Conservation (phyloP, 2,329 filamentous ascomycete genomes). For the Penicillium paneum region DNA sequence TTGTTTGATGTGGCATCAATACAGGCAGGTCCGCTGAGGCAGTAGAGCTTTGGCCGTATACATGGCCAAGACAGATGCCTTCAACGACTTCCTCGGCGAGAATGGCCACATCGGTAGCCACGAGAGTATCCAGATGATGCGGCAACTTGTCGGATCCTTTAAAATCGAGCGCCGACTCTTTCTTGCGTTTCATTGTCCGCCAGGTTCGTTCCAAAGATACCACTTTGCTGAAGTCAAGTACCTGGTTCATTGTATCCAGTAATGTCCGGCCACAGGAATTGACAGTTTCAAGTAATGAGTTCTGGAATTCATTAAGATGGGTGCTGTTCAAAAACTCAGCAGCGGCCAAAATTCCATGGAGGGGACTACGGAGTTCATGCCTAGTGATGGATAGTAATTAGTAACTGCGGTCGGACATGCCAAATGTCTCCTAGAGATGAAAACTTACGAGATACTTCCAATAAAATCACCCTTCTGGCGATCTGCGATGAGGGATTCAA, state of each 20-base stretch:
- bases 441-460: constrained; percentile 39
- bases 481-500: constrained; percentile 43
- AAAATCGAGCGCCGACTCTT: constrained; percentile 26
- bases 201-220: constrained; percentile 38
- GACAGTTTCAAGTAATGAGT: constrained; percentile 39
- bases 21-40: constrained; percentile 26
- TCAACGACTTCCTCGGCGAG: constrained; percentile 55
- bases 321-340: constrained; percentile 43
- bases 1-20: constrained; percentile 15
- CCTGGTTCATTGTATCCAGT: constrained; percentile 46
- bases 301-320: constrained; percentile 40
- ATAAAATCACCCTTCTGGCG: constrained; percentile 46
- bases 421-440: neutral
- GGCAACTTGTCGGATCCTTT: constrained; percentile 32
- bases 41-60: constrained; percentile 34
- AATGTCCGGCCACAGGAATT: constrained; percentile 44
- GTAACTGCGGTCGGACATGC: neutral
- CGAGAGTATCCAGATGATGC: constrained; percentile 33
- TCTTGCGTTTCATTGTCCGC: constrained; percentile 32
- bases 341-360: constrained; percentile 44
- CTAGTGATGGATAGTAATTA: constrained; percentile 6
- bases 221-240: constrained; percentile 54
- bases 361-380: constrained; percentile 44
- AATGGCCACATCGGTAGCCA: constrained; percentile 44
- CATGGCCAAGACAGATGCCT: constrained; percentile 52